phyloP scores from a whole-genome alignment of 2,329 filamentous ascomycete genomes.

The Acrocalymma vagum region DNA sequence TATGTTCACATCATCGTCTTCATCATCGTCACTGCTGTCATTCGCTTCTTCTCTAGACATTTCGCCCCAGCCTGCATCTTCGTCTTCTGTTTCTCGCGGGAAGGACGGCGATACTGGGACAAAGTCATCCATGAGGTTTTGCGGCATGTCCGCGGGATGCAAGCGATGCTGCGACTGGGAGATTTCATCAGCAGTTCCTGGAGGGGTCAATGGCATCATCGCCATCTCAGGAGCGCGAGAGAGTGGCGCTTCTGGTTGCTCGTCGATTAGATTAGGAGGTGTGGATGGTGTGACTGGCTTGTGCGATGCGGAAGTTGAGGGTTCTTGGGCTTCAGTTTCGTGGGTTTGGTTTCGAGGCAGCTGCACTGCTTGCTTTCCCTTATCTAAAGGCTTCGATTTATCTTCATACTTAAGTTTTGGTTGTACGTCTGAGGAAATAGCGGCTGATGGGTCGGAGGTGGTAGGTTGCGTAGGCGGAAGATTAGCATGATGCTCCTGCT shows the following conservation, averaged over 20 bases:
- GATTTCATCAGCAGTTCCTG: constrained; percentile 21
- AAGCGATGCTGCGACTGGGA: constrained; percentile 12
- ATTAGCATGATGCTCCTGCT: constrained; percentile 39
- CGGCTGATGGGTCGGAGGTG: constrained; percentile 4
- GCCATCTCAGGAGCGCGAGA: constrained; percentile 37
- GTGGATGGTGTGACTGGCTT: constrained; percentile 13
- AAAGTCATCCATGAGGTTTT: constrained; percentile 45
- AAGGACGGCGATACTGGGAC: constrained; percentile 36
- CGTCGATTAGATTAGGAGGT: constrained; percentile 9
- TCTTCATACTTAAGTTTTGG: constrained; percentile 2
- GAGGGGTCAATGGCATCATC: constrained; percentile 42
- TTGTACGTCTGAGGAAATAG: background rate
- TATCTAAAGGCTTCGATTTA: constrained; percentile 5
- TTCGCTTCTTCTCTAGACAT: constrained; percentile 34
- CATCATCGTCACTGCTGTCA: constrained; percentile 24
- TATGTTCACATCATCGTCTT: constrained; percentile 15
- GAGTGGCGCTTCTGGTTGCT: constrained; percentile 13
- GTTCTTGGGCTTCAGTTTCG: background rate
- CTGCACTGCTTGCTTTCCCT: background rate
- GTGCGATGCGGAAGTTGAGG: constrained; percentile 1
- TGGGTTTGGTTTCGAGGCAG: constrained; percentile 7
- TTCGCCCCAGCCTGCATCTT: constrained; percentile 45
- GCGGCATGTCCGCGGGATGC: constrained; percentile 35
- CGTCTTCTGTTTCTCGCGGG: constrained; percentile 26
- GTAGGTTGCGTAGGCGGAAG: constrained; percentile 32